Conservation (phyloP, 768 basidiomycete genomes). For the Lactarius deliciosus region DNA sequence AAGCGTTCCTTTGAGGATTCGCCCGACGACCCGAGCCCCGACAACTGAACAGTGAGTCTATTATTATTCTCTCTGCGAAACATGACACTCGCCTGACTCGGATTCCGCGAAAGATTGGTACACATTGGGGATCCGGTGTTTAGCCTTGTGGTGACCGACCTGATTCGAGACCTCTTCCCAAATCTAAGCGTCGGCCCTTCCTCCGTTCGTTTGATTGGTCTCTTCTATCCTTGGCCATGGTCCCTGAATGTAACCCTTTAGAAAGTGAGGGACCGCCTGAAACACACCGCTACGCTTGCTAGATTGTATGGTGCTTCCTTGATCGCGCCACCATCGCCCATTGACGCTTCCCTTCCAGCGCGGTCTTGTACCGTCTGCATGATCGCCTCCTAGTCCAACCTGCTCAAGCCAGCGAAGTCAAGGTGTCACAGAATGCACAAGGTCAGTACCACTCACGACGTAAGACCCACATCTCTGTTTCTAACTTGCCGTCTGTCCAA, state of each 20-base stretch:
- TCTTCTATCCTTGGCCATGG: not conserved
- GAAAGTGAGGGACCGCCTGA: constrained; percentile 26
- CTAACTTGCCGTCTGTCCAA: constrained; percentile 2
- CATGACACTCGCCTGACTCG: not conserved
- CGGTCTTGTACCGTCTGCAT: constrained; percentile 19
- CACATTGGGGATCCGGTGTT: constrained; percentile 24
- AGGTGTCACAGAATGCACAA: constrained; percentile 17
- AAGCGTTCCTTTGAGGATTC: constrained; percentile 23
- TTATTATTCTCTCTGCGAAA: not conserved
- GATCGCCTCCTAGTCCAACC: constrained; percentile 12
- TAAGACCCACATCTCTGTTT: not conserved
- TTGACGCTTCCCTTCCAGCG: constrained; percentile 13
- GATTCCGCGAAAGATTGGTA: constrained; percentile 4
- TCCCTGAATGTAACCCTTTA: not conserved
- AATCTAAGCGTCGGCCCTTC: constrained; percentile 21
- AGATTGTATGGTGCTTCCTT: constrained; percentile 4
- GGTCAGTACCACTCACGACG: not conserved
- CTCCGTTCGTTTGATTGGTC: constrained; percentile 11
- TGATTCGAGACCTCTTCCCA: constrained; percentile 17
- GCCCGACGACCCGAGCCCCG: constrained; percentile 8
- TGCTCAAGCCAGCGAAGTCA: constrained; percentile 21
- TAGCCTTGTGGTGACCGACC: constrained; percentile 17
- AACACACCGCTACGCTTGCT: constrained; percentile 14
- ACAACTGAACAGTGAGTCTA: constrained; percentile 19
- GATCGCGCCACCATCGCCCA: not conserved